Evolutionary conservation across 2,329 filamentous ascomycete genomes (phyloP), one percentile per base, ranked within the genome.

Genomic region (Ophiostoma ips): DNA sequence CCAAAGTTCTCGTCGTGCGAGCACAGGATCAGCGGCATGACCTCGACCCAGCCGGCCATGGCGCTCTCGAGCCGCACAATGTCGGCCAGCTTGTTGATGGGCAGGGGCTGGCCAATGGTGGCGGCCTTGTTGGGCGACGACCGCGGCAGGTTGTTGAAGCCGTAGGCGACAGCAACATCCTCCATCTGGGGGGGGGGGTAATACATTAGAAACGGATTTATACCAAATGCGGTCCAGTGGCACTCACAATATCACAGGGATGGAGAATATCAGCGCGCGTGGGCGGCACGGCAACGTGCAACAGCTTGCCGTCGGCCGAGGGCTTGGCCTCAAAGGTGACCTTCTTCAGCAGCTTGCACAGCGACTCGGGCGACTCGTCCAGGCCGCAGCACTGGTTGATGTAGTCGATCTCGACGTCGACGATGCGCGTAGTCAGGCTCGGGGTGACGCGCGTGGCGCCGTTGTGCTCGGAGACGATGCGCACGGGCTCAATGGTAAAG

Each of bases 1-100:
- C 76, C 83, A 65, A 96, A 98, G 71, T 98, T 98, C 74, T 98
- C 92, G 62, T 96, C 90, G 65, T 95, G 88, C 43, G 87, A 94
- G 74, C 92, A 98, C 50, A 98, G 79, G 58, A 95, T 96, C 28
- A 98, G 75, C 24, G 92, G 90, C 77, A 98, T 83, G 50, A 95
- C 90, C 70, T 98, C 92, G 50, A 80, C 83, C 92, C 92, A 98
- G 53, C 92, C 92, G 6, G 90, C 84, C 79, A 95, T 92, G 50
- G 89, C 90, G 47, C 85, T 79, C 66, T 98, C 92, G 50, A 81
- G 71, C 49, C 92, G 84, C 53, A 96, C 79, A 58, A 96, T 94
- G 61, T 98, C 94, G 54, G 77, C 77, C 37, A 98, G 82, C 69
- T 95, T 96, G 75, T 98, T 98, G 68, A 98, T 83, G 53, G 81